Base-by-base conservation (phyloP, 345 rosid genomes). In the Odontarrhena argentea region DNA sequence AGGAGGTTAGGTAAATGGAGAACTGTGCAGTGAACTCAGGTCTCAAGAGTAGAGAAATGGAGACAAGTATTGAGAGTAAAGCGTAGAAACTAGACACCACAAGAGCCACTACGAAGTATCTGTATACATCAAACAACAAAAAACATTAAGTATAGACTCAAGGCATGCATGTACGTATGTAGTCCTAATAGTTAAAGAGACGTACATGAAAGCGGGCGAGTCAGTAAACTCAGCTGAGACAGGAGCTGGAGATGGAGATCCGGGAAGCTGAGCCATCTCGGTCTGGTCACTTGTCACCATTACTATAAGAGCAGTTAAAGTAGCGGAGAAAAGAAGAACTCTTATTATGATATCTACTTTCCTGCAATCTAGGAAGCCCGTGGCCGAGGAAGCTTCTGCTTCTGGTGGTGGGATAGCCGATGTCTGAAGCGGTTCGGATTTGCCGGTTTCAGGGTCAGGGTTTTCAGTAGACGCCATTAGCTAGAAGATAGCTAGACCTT, bases 171-270 rank as follows among this genome's bases (percentile, higher is more conserved):
- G n/a, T n/a, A n/a, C n/a, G n/a, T n/a, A n/a, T n/a, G n/a, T 34
- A 30, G n/a, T 24, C 30, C 13, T n/a, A 38, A 32, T 49, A 50
- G 15, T 49, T 10, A 53, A 22, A 63, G 68, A 46, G 34, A 67
- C 86, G 74, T n/a, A 89, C 98, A 86, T 62, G 71, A 86, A 80
- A 57, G 96, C 96, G 0, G 97, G 96, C 0, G 96, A 85, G 62
- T 92, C 72, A 36, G 30, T 76, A 60, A 89, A 90, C 76, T 85
- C 86, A 54, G 90, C 90, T 8, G 74, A 35, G 35, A 53, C 18
- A 28, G 63, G 77, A 42, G 60, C 28, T 0, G 2, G 52, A 8
- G 25, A 0, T 7, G 70, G 44, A 9, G 30, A 0, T 3, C 78
- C 80, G 0, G 85, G 84, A 40, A 63, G 26, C 11, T 48, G 55